Evolutionary conservation across 306 rosid species (phyloP).

Genomic region (Ormosia emarginata): DNA sequence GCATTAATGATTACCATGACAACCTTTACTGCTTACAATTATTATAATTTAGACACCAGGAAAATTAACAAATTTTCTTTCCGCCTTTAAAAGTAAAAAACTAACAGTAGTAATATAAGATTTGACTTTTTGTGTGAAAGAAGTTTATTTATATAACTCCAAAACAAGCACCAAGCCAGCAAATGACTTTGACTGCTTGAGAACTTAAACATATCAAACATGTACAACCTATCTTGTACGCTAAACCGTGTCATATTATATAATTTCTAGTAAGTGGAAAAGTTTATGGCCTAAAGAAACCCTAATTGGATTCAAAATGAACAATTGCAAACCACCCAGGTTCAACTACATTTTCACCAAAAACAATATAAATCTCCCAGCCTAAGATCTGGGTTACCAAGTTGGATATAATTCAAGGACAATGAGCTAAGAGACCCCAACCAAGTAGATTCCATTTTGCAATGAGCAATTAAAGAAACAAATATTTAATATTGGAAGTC

Average conservation of each 20-base stretch:
- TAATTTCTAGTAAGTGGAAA: not conserved
- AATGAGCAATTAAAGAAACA: slow-evolving; percentile 15
- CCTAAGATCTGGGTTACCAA: slow-evolving; percentile 6
- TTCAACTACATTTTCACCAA: slow-evolving; percentile 1
- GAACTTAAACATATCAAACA: slow-evolving; percentile 13
- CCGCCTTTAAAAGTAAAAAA: not conserved
- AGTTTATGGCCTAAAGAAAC: slow-evolving; percentile 10
- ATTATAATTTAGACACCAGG: not conserved
- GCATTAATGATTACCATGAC: not conserved
- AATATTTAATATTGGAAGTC: not conserved
- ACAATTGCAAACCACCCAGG: not conserved
- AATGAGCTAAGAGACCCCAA: not conserved
- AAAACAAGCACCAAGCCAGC: not conserved
- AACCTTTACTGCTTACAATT: not conserved
- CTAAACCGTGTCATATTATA: not conserved
- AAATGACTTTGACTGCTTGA: slow-evolving; percentile 1
- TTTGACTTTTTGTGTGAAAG: not conserved
- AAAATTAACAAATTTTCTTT: not conserved
- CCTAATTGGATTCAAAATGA: not conserved
- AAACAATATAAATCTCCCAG: not conserved
- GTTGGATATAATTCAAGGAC: slow-evolving; percentile 10
- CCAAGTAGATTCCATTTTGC: not conserved
- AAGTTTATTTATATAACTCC: not conserved
- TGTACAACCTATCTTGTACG: not conserved
- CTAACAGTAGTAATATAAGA: not conserved